A percentile compares a stretch with the other conserved stretches of the same genome.
These are phyloP conservation scores for Cylindricascospora bacillispora DNA, from an alignment of 1,139 yeast genomes.

Conservation along the genomic window DNA sequence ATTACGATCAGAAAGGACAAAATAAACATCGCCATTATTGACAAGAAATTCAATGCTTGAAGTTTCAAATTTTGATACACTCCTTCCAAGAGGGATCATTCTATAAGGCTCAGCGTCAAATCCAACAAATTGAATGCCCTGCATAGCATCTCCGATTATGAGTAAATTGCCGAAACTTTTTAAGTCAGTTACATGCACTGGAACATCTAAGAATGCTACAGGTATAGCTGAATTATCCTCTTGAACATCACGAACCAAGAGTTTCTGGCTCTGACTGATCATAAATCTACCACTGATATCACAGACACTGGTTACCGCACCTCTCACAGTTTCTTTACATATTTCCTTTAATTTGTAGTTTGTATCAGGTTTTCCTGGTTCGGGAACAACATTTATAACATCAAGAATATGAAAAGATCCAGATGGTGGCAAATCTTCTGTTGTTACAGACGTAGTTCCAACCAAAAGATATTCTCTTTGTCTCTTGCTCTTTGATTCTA, in stretches of 20 bases:
- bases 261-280: slow-evolving; percentile 80
- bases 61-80: slow-evolving; percentile 50
- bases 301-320: slow-evolving; percentile 70
- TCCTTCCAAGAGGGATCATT: slow-evolving; percentile 69
- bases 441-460: slow-evolving; percentile 67
- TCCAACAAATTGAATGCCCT: slow-evolving; percentile 74
- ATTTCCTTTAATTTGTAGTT: slow-evolving; percentile 66
- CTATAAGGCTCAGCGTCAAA: slow-evolving; percentile 94
- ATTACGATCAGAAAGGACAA: slow-evolving; percentile 59
- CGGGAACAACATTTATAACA: slow-evolving; percentile 77
- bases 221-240: slow-evolving; percentile 36
- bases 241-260: slow-evolving; percentile 73
- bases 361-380: slow-evolving; percentile 78
- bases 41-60: slow-evolving; percentile 56
- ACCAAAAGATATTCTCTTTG: slow-evolving; percentile 60
- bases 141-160: slow-evolving; percentile 66
- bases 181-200: slow-evolving; percentile 66
- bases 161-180: slow-evolving; percentile 75
- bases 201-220: slow-evolving; percentile 83
- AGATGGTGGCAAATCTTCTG: slow-evolving; percentile 73
- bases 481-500: slow-evolving; percentile 39
- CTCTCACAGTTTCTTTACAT: slow-evolving; percentile 67
- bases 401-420: slow-evolving; percentile 72
- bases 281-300: slow-evolving; percentile 78
- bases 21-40: slow-evolving; percentile 53